phyloP scores from a whole-genome alignment of 192 early-diverging fungal genomes.

The Kappamyces sp. region DNA sequence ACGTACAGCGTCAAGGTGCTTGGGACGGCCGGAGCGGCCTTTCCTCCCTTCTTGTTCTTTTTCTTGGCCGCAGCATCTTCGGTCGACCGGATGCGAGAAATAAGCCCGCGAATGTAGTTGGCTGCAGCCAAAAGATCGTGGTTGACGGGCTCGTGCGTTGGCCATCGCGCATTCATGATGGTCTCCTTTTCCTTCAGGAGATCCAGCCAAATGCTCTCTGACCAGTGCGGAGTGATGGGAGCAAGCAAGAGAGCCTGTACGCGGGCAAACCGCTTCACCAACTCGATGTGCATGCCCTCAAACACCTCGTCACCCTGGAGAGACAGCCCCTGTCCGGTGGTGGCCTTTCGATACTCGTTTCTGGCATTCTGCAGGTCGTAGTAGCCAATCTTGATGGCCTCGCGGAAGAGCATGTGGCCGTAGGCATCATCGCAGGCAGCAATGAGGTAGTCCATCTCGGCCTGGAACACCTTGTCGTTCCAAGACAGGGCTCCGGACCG shows the following conservation, averaged over 20 bases:
- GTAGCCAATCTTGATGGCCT: conserved; percentile 84
- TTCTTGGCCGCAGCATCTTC: conserved; percentile 65
- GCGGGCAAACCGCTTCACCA: conserved; percentile 77
- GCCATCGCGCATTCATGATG: conserved; percentile 69
- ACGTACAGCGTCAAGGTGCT: conserved; percentile 76
- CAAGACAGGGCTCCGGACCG: conserved; percentile 56
- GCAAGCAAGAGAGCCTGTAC: conserved; percentile 77
- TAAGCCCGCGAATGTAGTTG: conserved; percentile 71
- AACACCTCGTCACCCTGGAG: conserved; percentile 16
- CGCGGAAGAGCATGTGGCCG: conserved; percentile 76
- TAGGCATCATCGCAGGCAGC: conserved; percentile 66
- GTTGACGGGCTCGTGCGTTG: conserved; percentile 54
- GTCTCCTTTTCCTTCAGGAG: conserved; percentile 66
- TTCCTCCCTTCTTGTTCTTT: conserved; percentile 68
- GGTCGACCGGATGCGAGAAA: conserved; percentile 72
- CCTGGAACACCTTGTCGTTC: conserved; percentile 87
- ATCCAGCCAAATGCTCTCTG: conserved; percentile 82
- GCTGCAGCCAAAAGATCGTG: conserved; percentile 64
- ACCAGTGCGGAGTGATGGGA: conserved; percentile 92
- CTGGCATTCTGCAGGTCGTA: conserved; percentile 84
- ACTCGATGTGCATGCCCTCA: conserved; percentile 81
- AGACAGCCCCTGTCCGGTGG: conserved; percentile 32
- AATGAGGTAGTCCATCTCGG: conserved; percentile 77
- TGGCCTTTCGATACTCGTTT: conserved; percentile 83
- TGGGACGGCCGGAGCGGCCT: conserved; percentile 35